A percentile compares a stretch with the other conserved stretches of the same genome.
phyloP scores from a whole-genome alignment of 164 flowering plant genomes.

The Sextonia rubra region DNA sequence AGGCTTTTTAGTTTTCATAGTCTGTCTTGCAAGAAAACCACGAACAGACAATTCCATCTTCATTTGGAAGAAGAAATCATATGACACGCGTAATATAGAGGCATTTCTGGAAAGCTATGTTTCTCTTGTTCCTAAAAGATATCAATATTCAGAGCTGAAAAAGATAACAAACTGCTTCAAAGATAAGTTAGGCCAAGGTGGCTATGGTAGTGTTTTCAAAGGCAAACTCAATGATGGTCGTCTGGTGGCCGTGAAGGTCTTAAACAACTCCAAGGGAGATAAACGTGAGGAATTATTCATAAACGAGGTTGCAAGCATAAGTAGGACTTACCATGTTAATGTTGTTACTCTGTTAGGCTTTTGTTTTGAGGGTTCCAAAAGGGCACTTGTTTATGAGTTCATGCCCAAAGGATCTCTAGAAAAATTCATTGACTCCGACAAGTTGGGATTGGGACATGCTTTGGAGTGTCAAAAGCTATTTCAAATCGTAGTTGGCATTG shows the following conservation, averaged over 20 bases:
- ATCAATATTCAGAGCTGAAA: conserved; percentile 24
- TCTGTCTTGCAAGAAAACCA: too few relatives aligned
- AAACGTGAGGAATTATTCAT: conserved; percentile 10
- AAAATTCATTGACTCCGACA: not conserved
- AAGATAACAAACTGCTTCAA: conserved; percentile 36
- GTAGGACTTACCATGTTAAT: conserved; percentile 10
- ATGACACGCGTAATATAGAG: not conserved
- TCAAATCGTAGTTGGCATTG: not conserved
- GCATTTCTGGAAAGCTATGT: conserved; percentile 19
- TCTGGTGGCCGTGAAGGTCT: conserved; percentile 40
- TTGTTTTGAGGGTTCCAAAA: conserved; percentile 6
- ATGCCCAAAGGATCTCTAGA: conserved; percentile 13
- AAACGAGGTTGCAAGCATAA: conserved; percentile 11
- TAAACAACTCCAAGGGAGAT: conserved; percentile 15
- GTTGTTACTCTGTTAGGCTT: conserved; percentile 1
- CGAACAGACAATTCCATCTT: too few relatives aligned
- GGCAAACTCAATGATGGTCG: conserved; percentile 33
- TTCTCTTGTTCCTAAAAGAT: conserved; percentile 24
- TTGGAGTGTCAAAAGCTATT: conserved; percentile 1
- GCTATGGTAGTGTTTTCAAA: conserved; percentile 39
- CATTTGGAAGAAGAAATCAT: too few relatives aligned
- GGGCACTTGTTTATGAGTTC: conserved; percentile 12
- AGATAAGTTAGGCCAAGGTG: conserved; percentile 40
- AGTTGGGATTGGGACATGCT: not conserved
- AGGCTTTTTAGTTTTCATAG: too few relatives aligned